Conservation (phyloP, 495 filamentous ascomycete genomes). For the Aspergillus kassunensis region DNA sequence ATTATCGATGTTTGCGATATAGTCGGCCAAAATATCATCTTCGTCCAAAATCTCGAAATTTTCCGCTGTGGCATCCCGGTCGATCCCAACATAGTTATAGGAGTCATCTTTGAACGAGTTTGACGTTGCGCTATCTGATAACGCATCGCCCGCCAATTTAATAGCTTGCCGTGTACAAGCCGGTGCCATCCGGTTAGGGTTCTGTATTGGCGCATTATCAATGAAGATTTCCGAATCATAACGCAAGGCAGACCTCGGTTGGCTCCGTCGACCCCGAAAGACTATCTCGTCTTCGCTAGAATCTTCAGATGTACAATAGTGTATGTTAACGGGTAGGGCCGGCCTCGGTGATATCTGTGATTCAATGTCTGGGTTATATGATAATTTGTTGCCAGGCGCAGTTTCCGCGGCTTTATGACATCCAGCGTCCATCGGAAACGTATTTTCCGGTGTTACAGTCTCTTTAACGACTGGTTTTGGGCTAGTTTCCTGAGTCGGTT, state of each 20-base stretch:
- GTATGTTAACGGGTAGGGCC: background rate
- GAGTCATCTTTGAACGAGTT: background rate
- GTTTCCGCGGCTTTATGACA: background rate
- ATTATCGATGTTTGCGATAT: conserved; percentile 65
- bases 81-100: background rate
- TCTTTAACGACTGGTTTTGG: background rate
- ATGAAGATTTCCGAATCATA: background rate
- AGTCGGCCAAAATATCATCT: conserved; percentile 63
- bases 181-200: background rate
- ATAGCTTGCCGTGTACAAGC: background rate
- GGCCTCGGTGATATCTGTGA: background rate
- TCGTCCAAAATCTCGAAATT: conserved; percentile 29
- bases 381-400: background rate
- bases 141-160: background rate
- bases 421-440: background rate
- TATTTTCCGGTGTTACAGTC: too few species aligned
- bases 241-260: background rate
- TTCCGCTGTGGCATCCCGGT: background rate
- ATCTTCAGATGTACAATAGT: conserved; percentile 8
- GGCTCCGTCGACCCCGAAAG: conserved; percentile 33
- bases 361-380: background rate
- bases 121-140: background rate
- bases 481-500: conserved; percentile 32
- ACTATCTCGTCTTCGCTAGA: conserved; percentile 45
- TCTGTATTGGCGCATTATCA: background rate